Evolutionary conservation across 306 rosid species (phyloP), one percentile per base, ranked within the genome.

Genomic region (Ormosia semicastrata): DNA sequence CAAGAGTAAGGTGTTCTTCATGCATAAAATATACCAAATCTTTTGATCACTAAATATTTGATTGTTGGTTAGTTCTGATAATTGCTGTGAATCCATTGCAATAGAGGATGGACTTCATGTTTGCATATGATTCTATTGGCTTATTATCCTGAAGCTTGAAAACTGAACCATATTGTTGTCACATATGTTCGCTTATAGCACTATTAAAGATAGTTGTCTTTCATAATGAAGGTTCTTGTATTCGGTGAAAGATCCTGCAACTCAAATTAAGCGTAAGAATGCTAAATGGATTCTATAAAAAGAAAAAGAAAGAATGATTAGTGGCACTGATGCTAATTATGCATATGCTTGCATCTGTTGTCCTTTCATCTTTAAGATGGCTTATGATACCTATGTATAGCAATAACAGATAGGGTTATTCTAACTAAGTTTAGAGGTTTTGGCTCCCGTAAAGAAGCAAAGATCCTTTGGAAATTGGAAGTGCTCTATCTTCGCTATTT

Each of bases 21-120:
- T 76, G 41, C n/a, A 10, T 6, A 75, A 74, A 33, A 14, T 44
- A 44, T 34, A 0, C 33, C 43, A 10, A n/a, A 58, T 66, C 34
- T 56, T 75, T 65, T 10, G 13, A 54, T 36, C 34, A 37, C 73
- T 57, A 74, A 53, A 29, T 76, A 62, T 81, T 33, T 66, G 29
- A 47, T 18, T 68, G 11, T 39, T 75, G 56, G 29, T 67, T 75
- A 57, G 64, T 77, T 66, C 8, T 59, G 37, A 34, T 75, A 76
- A 13, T 66, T 43, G n/a, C 18, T 44, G 53, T 33, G 81, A 66
- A 17, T 44, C 76, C 62, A 33, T 30, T 73, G 18, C 39, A 33
- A 57, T 44, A 41, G 54, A 18, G 54, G 68, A 73, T 52, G 50
- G 4, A 9, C 14, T 65, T 74, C 70, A 65, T 44, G 54, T 71